A percentile compares a stretch with the other conserved stretches of the same genome.
Conservation (phyloP, 305 asterid species). For the Rubia balearica region DNA sequence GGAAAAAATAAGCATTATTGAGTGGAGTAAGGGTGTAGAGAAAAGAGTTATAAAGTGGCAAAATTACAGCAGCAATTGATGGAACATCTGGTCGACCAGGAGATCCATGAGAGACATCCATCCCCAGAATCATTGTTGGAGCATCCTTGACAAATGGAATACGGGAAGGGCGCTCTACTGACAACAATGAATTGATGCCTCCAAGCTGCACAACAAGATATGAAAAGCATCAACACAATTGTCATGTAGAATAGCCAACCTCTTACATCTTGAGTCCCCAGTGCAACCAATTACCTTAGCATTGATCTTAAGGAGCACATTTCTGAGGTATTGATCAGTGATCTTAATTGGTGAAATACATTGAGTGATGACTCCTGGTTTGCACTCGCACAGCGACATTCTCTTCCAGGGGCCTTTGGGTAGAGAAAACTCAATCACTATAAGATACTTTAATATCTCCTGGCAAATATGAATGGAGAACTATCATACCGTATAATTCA, state of each 20-base stretch:
- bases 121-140: slow-evolving; percentile 92
- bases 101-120: slow-evolving; percentile 94
- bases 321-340: slow-evolving; percentile 70
- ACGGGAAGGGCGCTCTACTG: slow-evolving; percentile 49
- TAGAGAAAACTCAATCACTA: slow-evolving; percentile 12
- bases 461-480: slow-evolving; percentile 13
- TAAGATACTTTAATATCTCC: background rate
- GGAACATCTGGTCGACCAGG: slow-evolving; percentile 80
- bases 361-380: slow-evolving; percentile 61
- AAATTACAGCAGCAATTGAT: slow-evolving; percentile 84
- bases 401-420: slow-evolving; percentile 91
- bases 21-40: background rate
- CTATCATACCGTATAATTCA: slow-evolving; percentile 62
- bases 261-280: slow-evolving; percentile 13
- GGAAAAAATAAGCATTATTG: slow-evolving; percentile 14
- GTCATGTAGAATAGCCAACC: slow-evolving; percentile 10
- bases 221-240: slow-evolving; percentile 13
- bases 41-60: slow-evolving; percentile 19
- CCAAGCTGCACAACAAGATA: slow-evolving; percentile 55
- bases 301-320: slow-evolving; percentile 87
- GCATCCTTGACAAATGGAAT: slow-evolving; percentile 54
- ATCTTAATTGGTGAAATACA: slow-evolving; percentile 73
- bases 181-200: slow-evolving; percentile 80
- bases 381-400: slow-evolving; percentile 49
- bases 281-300: slow-evolving; percentile 50